Evolutionary conservation across 78 protist genomes (phyloP).

Genomic region (Anaeramoeba ignava): DNA sequence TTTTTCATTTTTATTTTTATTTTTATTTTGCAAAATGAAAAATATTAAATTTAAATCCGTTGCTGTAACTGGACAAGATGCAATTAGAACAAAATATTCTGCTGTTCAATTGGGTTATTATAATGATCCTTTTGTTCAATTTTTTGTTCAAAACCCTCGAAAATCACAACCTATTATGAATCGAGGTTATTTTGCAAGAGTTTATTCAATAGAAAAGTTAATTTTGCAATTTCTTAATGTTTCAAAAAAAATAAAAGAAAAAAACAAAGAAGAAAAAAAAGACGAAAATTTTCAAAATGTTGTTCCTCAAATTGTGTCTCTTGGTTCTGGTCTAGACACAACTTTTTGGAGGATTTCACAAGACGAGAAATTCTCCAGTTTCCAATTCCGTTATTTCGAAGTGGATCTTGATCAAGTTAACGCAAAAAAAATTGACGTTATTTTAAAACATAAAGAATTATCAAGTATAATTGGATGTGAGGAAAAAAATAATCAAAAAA

Average conservation of each 20-base stretch:
- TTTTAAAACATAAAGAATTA: not conserved
- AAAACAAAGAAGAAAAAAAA: no score
- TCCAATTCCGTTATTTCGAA: not conserved
- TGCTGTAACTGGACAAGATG: not conserved
- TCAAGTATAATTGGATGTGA: not conserved
- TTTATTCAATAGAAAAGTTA: not conserved
- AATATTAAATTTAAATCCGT: no score
- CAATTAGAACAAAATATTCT: not conserved
- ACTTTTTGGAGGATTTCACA: not conserved
- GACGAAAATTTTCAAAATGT: no score
- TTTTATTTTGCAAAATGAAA: no score
- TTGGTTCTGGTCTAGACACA: not conserved
- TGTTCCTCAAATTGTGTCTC: not conserved
- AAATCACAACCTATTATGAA: not conserved
- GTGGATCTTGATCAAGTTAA: not conserved
- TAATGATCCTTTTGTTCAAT: not conserved
- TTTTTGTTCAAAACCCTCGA: not conserved
- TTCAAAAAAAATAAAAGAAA: not conserved
- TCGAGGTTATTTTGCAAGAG: not conserved
- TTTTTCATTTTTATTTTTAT: no score
- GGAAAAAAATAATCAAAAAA: not conserved
- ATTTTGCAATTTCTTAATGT: not conserved
- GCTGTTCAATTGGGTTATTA: not conserved
- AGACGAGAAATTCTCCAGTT: not conserved
- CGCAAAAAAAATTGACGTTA: not conserved